These are phyloP conservation scores for Penicillium waksmanii DNA, from an alignment of 495 filamentous ascomycete genomes.

Conservation along the genomic window DNA sequence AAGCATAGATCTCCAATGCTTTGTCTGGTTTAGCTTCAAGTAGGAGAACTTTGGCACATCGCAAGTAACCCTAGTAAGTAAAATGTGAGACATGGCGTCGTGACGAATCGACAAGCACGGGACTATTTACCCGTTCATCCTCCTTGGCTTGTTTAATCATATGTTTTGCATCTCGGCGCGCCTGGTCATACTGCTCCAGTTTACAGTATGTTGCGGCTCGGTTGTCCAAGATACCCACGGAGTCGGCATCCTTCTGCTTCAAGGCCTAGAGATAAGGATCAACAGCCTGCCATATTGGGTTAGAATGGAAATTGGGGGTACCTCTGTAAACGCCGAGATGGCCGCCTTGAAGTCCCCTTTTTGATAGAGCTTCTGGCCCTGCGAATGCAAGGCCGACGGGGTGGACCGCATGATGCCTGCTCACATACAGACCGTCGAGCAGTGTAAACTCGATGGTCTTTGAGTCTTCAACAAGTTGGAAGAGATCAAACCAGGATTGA, in stretches of 20 bases:
- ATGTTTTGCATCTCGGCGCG: slow-evolving; percentile 60
- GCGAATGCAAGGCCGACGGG: slow-evolving; percentile 25
- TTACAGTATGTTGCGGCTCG: slow-evolving; percentile 65
- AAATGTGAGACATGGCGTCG: slow-evolving; percentile 5
- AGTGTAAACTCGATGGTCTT: neutral
- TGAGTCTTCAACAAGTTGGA: slow-evolving; percentile 2
- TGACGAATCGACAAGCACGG: neutral
- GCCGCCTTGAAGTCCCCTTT: slow-evolving; percentile 45
- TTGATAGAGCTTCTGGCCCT: slow-evolving; percentile 47
- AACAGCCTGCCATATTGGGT: slow-evolving; percentile 19
- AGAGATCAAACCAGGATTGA: neutral
- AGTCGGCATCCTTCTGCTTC: slow-evolving; percentile 31
- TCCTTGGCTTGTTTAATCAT: slow-evolving; percentile 59
- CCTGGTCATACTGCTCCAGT: slow-evolving; percentile 53
- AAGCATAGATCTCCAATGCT: slow-evolving; percentile 64
- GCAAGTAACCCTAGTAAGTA: slow-evolving; percentile 60
- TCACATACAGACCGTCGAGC: neutral
- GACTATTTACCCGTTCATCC: slow-evolving; percentile 48
- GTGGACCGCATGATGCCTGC: neutral
- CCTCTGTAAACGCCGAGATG: slow-evolving; percentile 47
- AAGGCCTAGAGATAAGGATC: slow-evolving; percentile 37
- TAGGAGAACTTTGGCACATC: slow-evolving; percentile 63
- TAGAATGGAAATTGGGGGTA: slow-evolving; percentile 26
- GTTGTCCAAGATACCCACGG: slow-evolving; percentile 57
- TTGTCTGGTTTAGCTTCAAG: slow-evolving; percentile 55